Conservation (phyloP, 306 rosid genomes). For the Inga leiocalycina region DNA sequence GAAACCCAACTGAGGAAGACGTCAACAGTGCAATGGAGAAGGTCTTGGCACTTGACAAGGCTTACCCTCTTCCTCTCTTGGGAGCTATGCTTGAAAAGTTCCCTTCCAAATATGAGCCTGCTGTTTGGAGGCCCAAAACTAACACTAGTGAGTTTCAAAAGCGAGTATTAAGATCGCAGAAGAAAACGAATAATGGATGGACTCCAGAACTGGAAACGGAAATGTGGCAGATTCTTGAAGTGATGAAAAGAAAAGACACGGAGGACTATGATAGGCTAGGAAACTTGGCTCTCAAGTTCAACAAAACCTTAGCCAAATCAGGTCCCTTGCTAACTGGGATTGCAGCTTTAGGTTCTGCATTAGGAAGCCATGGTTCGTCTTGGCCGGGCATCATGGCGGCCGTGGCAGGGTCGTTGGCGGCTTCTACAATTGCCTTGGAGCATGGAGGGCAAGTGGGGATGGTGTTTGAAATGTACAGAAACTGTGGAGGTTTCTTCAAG, state of each 20-base stretch:
- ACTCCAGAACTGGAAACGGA: slow-evolving; percentile 46
- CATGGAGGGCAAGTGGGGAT: slow-evolving; percentile 7
- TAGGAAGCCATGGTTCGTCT: slow-evolving; percentile 35
- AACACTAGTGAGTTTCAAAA: background rate
- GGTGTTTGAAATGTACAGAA: slow-evolving; percentile 15
- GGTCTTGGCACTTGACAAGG: slow-evolving; percentile 50
- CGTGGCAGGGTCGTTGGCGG: background rate
- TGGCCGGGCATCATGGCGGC: background rate
- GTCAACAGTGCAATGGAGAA: slow-evolving; percentile 42
- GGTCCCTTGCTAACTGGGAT: slow-evolving; percentile 58
- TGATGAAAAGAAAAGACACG: background rate
- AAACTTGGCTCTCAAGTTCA: slow-evolving; percentile 45
- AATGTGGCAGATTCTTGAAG: slow-evolving; percentile 43
- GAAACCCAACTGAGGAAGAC: slow-evolving; percentile 37
- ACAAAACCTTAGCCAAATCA: slow-evolving; percentile 47
- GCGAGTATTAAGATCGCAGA: background rate
- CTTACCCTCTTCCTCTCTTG: background rate
- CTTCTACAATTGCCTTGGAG: background rate
- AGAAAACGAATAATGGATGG: slow-evolving; percentile 52
- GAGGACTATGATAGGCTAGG: background rate
- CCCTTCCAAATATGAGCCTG: slow-evolving; percentile 43
- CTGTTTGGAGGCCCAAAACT: slow-evolving; percentile 65
- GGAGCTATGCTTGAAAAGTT: background rate
- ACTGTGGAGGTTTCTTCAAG: slow-evolving; percentile 3
- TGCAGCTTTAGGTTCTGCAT: slow-evolving; percentile 47